Conservation (phyloP, 2,329 filamentous ascomycete species). For the Dactylellina parvicollis region DNA sequence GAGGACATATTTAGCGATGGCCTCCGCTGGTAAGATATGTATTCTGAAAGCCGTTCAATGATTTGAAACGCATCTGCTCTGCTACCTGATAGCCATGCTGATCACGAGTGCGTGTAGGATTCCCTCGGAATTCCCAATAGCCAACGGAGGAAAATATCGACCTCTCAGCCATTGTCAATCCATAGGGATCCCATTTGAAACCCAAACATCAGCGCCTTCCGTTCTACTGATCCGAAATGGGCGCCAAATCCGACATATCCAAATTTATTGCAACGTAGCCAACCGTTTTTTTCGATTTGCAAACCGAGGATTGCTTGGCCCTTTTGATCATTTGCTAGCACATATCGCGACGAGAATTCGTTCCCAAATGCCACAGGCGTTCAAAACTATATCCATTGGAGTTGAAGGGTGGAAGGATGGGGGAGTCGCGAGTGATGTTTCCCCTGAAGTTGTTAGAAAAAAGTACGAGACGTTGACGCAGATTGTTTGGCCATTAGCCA, state of each 20-base stretch:
- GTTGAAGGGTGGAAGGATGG: too few relatives aligned
- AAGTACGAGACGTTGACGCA: not conserved
- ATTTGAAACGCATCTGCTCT: too few relatives aligned
- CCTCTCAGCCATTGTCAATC: not conserved
- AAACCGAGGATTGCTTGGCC: not conserved
- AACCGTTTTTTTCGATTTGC: not conserved
- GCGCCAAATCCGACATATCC: constrained; percentile 1
- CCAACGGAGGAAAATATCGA: not conserved
- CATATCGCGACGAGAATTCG: not conserved
- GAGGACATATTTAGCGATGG: not conserved
- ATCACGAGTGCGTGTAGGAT: too few relatives aligned
- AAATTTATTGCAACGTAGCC: not conserved
- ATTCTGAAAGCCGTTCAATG: too few relatives aligned
- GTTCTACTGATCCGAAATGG: not conserved
- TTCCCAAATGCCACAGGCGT: not conserved
- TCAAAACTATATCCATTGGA: constrained; percentile 1
- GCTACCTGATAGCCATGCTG: too few relatives aligned
- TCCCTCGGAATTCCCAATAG: too few relatives aligned
- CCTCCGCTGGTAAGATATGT: not conserved
- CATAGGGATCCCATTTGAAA: not conserved
- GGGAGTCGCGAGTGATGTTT: too few relatives aligned
- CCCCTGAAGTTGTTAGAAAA: not conserved
- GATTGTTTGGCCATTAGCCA: not conserved
- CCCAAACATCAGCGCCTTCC: not conserved
- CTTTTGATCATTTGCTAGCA: not conserved